Percentiles rank a stretch among this genome's conserved stretches.
phyloP scores from a whole-genome alignment of 2,329 filamentous ascomycete genomes.

The Cytospora leucostoma region DNA sequence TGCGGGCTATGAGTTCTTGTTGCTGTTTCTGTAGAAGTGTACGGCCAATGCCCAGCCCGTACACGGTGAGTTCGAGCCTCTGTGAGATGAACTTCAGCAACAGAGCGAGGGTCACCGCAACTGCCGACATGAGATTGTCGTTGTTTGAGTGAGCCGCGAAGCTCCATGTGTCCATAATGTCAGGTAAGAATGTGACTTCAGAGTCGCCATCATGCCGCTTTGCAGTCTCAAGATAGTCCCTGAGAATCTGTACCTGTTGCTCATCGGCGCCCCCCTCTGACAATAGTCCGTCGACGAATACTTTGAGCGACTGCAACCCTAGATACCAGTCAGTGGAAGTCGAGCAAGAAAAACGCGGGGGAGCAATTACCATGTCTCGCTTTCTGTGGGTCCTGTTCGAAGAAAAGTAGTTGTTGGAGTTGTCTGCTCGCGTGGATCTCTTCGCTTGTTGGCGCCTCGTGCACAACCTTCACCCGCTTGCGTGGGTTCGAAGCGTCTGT shows the following conservation, averaged over 20 bases:
- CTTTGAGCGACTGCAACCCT: constrained; percentile 71
- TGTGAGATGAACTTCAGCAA: constrained; percentile 77
- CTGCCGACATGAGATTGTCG: constrained; percentile 77
- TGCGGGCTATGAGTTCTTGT: constrained; percentile 76
- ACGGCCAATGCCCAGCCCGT: constrained; percentile 77
- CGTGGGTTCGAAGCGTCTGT: constrained; percentile 43
- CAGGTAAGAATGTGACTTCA: constrained; percentile 66
- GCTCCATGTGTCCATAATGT: constrained; percentile 86
- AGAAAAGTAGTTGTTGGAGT: constrained; percentile 67
- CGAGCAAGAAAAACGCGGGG: background rate
- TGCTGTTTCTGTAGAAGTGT: constrained; percentile 80
- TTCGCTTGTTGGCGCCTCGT: constrained; percentile 60
- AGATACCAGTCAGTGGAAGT: constrained; percentile 17
- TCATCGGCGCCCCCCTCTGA: constrained; percentile 51
- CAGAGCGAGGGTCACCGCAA: constrained; percentile 78
- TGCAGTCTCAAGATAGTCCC: constrained; percentile 65
- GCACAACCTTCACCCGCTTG: constrained; percentile 59
- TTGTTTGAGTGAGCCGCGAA: constrained; percentile 79
- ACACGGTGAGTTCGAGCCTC: constrained; percentile 71
- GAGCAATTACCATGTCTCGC: constrained; percentile 61
- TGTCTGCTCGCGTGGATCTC: constrained; percentile 66
- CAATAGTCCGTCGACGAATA: constrained; percentile 67
- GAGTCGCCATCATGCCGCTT: constrained; percentile 57
- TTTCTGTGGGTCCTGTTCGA: constrained; percentile 68
- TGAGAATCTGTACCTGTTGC: constrained; percentile 60